phyloP scores from a whole-genome alignment of 768 basidiomycete species.

The Albatrellus ellisii region DNA sequence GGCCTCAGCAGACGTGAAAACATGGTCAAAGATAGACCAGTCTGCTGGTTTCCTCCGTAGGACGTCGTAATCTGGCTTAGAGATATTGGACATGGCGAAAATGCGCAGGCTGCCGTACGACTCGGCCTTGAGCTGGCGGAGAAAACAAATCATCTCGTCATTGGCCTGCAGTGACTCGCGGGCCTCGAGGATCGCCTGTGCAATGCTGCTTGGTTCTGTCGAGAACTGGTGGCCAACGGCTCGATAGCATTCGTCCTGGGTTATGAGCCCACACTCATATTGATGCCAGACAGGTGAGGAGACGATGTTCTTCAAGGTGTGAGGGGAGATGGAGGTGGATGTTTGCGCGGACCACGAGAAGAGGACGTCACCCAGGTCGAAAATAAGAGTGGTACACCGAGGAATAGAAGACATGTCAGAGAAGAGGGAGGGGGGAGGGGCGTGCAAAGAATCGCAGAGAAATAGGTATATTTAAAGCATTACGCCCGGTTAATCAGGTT shows the following conservation, averaged over 20 bases:
- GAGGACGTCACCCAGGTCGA: slow-evolving; percentile 44
- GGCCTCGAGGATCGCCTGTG: slow-evolving; percentile 31
- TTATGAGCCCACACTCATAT: slow-evolving; percentile 34
- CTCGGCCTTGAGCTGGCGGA: slow-evolving; percentile 31
- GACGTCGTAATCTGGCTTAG: slow-evolving; percentile 34
- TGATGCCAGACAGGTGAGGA: slow-evolving; percentile 35
- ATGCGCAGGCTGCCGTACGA: slow-evolving; percentile 24
- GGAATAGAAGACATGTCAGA: slow-evolving; percentile 6
- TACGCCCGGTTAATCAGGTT: too few species aligned
- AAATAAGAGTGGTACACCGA: slow-evolving; percentile 24
- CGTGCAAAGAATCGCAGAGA: too few species aligned
- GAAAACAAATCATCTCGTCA: slow-evolving; percentile 29
- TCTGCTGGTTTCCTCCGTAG: slow-evolving; percentile 32
- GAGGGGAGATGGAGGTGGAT: slow-evolving; percentile 28
- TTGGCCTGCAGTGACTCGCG: slow-evolving; percentile 34
- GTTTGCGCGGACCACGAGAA: slow-evolving; percentile 38
- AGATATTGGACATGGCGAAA: slow-evolving; percentile 50
- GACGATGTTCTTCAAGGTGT: slow-evolving; percentile 28
- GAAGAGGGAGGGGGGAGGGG: too few species aligned
- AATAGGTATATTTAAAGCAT: too few species aligned
- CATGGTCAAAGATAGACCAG: slow-evolving; percentile 34
- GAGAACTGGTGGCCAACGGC: slow-evolving; percentile 26
- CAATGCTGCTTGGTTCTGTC: slow-evolving; percentile 27
- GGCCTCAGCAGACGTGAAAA: slow-evolving; percentile 38
- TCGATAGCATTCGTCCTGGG: slow-evolving; percentile 32